Conservation (phyloP, 73 alveolate genomes). For the Loxodes magnus region DNA sequence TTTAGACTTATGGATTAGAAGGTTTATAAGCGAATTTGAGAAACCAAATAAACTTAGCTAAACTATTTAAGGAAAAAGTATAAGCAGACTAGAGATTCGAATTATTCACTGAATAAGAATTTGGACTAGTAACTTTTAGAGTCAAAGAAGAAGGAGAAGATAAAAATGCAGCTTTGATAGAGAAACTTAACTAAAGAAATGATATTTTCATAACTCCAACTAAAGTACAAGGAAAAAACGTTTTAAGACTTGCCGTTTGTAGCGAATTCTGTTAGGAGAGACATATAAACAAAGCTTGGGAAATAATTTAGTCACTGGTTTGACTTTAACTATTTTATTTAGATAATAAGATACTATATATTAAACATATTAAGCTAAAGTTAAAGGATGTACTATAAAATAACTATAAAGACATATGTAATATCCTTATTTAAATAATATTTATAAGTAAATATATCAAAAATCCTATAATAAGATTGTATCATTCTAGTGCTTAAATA, state of each 20-base stretch:
- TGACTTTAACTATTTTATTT: too few species aligned
- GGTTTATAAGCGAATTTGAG: slow-evolving; percentile 1
- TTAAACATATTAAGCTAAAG: too few species aligned
- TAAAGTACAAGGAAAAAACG: neutral
- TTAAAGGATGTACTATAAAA: too few species aligned
- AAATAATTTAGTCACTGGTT: too few species aligned
- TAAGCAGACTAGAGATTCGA: slow-evolving; percentile 6
- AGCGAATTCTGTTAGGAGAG: neutral
- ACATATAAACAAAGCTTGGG: neutral
- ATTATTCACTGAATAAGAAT: neutral
- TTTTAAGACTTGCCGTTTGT: neutral
- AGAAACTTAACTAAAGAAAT: neutral
- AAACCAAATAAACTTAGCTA: neutral
- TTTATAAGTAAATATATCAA: too few species aligned
- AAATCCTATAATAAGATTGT: too few species aligned
- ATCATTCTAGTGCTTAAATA: too few species aligned
- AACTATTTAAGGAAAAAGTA: neutral
- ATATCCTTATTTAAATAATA: too few species aligned
- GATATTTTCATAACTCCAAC: neutral
- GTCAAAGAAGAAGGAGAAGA: slow-evolving; percentile 8
- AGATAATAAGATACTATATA: too few species aligned
- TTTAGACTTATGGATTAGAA: neutral
- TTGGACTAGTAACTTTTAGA: slow-evolving; percentile 11
- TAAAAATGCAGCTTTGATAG: neutral
- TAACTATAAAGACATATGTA: too few species aligned